Evolutionary conservation across 352 stramenopile genomes (phyloP).

Genomic region (Stramenopiles sp.): DNA sequence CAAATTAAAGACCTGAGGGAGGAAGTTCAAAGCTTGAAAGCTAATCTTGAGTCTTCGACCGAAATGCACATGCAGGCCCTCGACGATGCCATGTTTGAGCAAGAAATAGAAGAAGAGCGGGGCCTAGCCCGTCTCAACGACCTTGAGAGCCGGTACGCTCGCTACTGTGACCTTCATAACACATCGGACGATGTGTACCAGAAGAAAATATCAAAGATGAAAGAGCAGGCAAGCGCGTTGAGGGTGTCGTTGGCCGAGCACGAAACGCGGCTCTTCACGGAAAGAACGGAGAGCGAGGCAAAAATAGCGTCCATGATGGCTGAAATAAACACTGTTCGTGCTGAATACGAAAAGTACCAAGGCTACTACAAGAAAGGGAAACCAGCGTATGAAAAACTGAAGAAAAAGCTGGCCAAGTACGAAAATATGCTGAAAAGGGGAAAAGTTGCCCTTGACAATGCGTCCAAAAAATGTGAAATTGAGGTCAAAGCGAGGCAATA

Average conservation of each 20-base stretch:
- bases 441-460: conserved; percentile 3
- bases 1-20: conserved; percentile 8
- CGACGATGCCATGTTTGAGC: not conserved
- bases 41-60: not conserved
- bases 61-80: not conserved
- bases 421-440: conserved; percentile 1
- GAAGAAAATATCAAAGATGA: conserved; percentile 8
- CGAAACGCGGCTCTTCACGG: not conserved
- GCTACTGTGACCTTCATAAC: conserved; percentile 3
- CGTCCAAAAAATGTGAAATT: conserved; percentile 4
- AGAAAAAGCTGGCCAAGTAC: conserved; percentile 7
- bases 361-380: conserved; percentile 7
- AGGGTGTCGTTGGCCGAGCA: conserved; percentile 4
- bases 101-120: conserved; percentile 1
- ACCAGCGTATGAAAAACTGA: conserved; percentile 2
- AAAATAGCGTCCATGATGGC: conserved; percentile 5
- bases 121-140: conserved; percentile 1
- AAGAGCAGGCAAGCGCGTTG: conserved; percentile 3
- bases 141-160: not conserved
- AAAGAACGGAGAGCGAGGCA: conserved; percentile 4
- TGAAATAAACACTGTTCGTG: conserved; percentile 3
- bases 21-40: conserved; percentile 5
- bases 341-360: conserved; percentile 6
- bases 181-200: conserved; percentile 3
- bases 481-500: conserved; percentile 1